Percentiles rank a stretch among this genome's conserved stretches.
phyloP scores from a whole-genome alignment of 768 basidiomycete species.

The Suillus discolor region DNA sequence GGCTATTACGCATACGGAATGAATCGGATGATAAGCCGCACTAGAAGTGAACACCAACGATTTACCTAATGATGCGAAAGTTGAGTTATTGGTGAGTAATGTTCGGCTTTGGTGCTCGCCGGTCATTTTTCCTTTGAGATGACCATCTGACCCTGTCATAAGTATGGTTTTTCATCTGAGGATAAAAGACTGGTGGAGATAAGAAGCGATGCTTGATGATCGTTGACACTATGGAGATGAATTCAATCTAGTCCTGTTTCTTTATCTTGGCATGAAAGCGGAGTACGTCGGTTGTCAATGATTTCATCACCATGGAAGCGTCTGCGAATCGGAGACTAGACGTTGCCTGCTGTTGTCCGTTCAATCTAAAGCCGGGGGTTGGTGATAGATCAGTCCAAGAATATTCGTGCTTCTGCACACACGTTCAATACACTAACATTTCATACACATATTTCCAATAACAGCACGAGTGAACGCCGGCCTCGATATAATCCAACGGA shows the following conservation, averaged over 20 bases:
- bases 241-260: background rate
- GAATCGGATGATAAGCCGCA: background rate
- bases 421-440: background rate
- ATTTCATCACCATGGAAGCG: background rate
- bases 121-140: background rate
- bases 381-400: background rate
- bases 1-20: background rate
- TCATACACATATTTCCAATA: background rate
- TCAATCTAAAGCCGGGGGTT: background rate
- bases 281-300: background rate
- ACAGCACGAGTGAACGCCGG: background rate
- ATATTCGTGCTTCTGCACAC: background rate
- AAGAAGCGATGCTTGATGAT: background rate
- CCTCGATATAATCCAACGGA: background rate
- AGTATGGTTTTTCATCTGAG: background rate
- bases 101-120: background rate
- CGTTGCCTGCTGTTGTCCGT: background rate
- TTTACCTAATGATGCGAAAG: conserved; percentile 2
- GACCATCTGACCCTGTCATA: background rate
- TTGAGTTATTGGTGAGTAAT: background rate
- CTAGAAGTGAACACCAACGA: background rate
- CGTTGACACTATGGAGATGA: too few relatives aligned
- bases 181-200: background rate
- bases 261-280: background rate
- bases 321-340: background rate